A percentile compares a stretch with the other conserved stretches of the same genome.
phyloP scores from a whole-genome alignment of 495 filamentous ascomycete genomes.

The Talaromyces ruber region DNA sequence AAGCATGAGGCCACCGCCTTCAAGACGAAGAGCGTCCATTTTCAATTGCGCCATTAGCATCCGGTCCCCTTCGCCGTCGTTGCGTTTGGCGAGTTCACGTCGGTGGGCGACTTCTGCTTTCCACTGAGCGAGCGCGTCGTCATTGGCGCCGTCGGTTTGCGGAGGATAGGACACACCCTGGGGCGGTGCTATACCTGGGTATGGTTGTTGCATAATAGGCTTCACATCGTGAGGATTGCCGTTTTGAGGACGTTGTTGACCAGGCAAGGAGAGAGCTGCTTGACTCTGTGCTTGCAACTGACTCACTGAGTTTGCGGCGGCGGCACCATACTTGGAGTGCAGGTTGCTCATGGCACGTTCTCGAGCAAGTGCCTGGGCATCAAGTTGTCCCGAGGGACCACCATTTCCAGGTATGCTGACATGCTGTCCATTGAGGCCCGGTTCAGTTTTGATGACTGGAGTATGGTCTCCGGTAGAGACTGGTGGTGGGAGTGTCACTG shows the following conservation, averaged over 20 bases:
- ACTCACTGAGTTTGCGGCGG: conserved; percentile 62
- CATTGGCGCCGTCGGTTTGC: conserved; percentile 69
- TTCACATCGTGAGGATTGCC: conserved; percentile 37
- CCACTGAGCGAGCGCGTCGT: conserved; percentile 43
- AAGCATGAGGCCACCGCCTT: conserved; percentile 76
- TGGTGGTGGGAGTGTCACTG: conserved; percentile 21
- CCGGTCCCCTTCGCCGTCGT: conserved; percentile 50
- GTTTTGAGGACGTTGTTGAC: conserved; percentile 36
- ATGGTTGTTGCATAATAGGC: conserved; percentile 29
- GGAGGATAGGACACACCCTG: conserved; percentile 31
- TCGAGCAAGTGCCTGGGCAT: conserved; percentile 43
- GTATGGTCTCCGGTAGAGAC: conserved; percentile 23
- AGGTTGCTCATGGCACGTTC: conserved; percentile 61
- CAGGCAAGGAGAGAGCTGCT: conserved; percentile 28
- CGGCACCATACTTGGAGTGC: conserved; percentile 60
- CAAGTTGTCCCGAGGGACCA: conserved; percentile 23
- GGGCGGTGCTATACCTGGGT: conserved; percentile 30
- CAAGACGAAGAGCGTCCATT: conserved; percentile 57
- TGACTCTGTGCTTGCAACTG: conserved; percentile 46
- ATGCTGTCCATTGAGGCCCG: conserved; percentile 44
- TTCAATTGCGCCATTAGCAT: conserved; percentile 31
- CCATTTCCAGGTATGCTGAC: conserved; percentile 29
- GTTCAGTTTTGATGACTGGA: conserved; percentile 66
- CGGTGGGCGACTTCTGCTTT: conserved; percentile 48
- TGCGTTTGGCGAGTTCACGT: conserved; percentile 50